Conservation (phyloP, 345 rosid species). For the Mangifera indica region DNA sequence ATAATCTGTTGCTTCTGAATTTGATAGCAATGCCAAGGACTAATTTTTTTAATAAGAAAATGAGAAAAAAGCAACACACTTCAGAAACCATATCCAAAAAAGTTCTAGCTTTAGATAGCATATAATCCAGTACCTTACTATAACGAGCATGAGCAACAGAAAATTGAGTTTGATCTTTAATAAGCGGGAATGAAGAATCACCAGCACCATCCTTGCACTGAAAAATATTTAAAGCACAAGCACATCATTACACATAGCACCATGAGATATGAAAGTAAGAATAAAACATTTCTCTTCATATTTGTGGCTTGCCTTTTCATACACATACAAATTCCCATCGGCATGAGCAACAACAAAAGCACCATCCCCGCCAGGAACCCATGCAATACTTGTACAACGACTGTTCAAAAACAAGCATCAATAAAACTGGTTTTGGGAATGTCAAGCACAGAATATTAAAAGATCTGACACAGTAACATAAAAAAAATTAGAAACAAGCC, state of each 20-base stretch:
- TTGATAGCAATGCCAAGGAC: not conserved
- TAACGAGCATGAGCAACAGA: constrained; percentile 86
- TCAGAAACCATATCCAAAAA: constrained; percentile 1
- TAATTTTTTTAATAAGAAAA: not conserved
- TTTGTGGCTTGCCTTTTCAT: constrained; percentile 84
- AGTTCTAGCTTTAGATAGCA: constrained; percentile 7
- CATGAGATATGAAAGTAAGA: constrained; percentile 12
- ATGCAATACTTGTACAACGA: constrained; percentile 85
- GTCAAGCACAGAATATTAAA: not conserved
- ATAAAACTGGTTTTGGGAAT: constrained; percentile 7
- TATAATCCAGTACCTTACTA: constrained; percentile 64
- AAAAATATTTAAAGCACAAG: constrained; percentile 18
- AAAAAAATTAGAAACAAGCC: not conserved
- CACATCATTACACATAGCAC: constrained; percentile 14
- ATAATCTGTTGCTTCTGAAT: not conserved
- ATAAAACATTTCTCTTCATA: constrained; percentile 4
- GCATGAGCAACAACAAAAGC: constrained; percentile 93
- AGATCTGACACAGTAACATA: constrained; percentile 3
- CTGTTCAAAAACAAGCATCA: constrained; percentile 43
- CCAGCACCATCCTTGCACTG: constrained; percentile 91
- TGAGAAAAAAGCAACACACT: constrained; percentile 10
- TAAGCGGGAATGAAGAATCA: constrained; percentile 89
- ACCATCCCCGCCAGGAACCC: constrained; percentile 99
- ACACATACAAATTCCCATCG: constrained; percentile 92
- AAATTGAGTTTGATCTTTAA: constrained; percentile 86